Conservation (phyloP, 2,329 filamentous ascomycete genomes). For the Hyphodiscus sp. region DNA sequence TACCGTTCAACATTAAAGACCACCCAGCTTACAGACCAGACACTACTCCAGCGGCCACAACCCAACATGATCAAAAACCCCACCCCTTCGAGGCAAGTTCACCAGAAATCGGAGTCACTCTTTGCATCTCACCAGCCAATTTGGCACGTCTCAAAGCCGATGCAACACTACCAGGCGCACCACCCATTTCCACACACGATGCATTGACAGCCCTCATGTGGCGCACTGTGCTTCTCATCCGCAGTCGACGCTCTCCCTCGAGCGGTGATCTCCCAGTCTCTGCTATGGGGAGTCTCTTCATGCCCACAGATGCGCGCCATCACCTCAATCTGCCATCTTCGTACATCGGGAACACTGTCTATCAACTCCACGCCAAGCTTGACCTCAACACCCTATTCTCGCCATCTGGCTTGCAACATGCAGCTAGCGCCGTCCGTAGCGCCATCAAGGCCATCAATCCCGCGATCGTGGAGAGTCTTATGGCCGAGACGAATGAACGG, state of each 20-base stretch:
- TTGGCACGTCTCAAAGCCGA: constrained; percentile 10
- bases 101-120: constrained; percentile 8
- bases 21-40: constrained; percentile 7
- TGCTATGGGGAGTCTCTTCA: constrained; percentile 2
- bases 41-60: background rate
- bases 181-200: constrained; percentile 14
- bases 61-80: background rate
- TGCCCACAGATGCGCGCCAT: constrained; percentile 9
- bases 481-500: constrained; percentile 2
- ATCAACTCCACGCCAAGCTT: constrained; percentile 3
- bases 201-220: constrained; percentile 9
- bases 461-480: constrained; percentile 1
- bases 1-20: constrained; percentile 10
- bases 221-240: constrained; percentile 8
- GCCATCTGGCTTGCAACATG: constrained; percentile 1
- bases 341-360: constrained; percentile 12
- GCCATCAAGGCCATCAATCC: constrained; percentile 6
- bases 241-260: constrained; percentile 5
- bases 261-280: background rate
- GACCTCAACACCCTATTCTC: constrained; percentile 7
- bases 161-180: constrained; percentile 3
- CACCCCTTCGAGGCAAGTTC: constrained; percentile 7
- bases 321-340: constrained; percentile 7
- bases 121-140: constrained; percentile 5
- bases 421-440: constrained; percentile 4